phyloP scores from a whole-genome alignment of 164 flowering plant species.

The Liriodendron chinense region DNA sequence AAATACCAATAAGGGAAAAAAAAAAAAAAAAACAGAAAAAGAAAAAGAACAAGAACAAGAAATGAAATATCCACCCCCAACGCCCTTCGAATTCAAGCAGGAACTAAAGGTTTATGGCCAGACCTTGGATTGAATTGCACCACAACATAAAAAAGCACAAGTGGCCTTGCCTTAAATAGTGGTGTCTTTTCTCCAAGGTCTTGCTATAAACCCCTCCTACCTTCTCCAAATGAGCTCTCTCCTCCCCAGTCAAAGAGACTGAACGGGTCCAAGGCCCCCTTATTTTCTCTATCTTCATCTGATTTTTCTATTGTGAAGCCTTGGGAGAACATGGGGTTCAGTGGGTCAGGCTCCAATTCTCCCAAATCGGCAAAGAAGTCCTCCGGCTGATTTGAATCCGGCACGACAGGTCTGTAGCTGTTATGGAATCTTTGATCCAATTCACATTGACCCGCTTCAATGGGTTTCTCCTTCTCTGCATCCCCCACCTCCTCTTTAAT shows the following conservation, averaged over 20 bases:
- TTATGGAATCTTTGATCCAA: conserved; percentile 29
- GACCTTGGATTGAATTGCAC: conserved; percentile 33
- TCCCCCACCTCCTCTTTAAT: conserved; percentile 52
- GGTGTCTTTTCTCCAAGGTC: conserved; percentile 26
- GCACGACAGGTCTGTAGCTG: conserved; percentile 33
- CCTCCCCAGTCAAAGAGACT: conserved; percentile 61
- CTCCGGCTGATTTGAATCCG: conserved; percentile 31
- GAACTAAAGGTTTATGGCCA: conserved; percentile 27
- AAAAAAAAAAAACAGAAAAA: background rate
- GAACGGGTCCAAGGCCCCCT: conserved; percentile 52
- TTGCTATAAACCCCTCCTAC: conserved; percentile 35
- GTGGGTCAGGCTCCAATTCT: conserved; percentile 61
- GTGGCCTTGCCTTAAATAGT: conserved; percentile 6
- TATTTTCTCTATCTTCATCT: conserved; percentile 25
- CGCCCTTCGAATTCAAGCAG: conserved; percentile 12
- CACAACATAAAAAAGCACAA: conserved; percentile 18
- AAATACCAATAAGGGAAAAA: conserved; percentile 11
- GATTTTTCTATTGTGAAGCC: conserved; percentile 32
- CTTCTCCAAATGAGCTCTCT: conserved; percentile 29
- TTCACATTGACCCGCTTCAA: conserved; percentile 20
- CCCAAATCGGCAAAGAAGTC: conserved; percentile 70
- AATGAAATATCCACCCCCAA: background rate
- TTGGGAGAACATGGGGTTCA: conserved; percentile 46
- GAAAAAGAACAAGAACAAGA: background rate
- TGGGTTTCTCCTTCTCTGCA: conserved; percentile 21